Conservation (phyloP, 164 flowering plant genomes). For the Vitis riparia region DNA sequence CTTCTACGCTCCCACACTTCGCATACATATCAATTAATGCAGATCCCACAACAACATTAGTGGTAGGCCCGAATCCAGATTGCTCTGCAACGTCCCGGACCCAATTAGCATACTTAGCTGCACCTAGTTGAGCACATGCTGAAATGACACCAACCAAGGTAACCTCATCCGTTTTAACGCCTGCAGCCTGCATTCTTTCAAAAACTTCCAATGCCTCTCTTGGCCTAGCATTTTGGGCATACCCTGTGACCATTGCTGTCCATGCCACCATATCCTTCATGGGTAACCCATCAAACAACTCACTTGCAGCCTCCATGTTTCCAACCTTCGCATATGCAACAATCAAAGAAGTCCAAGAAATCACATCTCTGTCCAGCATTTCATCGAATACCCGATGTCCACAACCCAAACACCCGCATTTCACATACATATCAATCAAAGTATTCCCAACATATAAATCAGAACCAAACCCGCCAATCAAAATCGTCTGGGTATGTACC, state of each 20-base stretch:
- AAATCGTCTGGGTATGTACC: constrained; percentile 50
- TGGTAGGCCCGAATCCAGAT: constrained; percentile 15
- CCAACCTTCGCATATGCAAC: constrained; percentile 33
- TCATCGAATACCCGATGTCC: constrained; percentile 40
- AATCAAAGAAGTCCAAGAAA: constrained; percentile 43
- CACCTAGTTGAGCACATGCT: constrained; percentile 47
- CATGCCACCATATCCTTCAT: constrained; percentile 44
- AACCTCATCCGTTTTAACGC: constrained; percentile 31
- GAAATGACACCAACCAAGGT: constrained; percentile 39
- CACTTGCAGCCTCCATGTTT: constrained; percentile 27
- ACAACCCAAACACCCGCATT: constrained; percentile 30
- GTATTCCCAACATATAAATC: constrained; percentile 60
- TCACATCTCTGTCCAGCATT: constrained; percentile 34
- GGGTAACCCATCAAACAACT: constrained; percentile 31
- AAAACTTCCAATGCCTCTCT: constrained; percentile 34
- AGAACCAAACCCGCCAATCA: constrained; percentile 49
- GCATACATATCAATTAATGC: constrained; percentile 50
- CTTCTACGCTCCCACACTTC: constrained; percentile 38
- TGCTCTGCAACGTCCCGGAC: constrained; percentile 28
- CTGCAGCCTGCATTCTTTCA: constrained; percentile 30
- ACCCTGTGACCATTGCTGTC: constrained; percentile 50
- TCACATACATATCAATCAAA: constrained; percentile 42
- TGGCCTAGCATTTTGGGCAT: constrained; percentile 39
- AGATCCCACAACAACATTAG: constrained; percentile 34
- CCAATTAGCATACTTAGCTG: constrained; percentile 29